A percentile compares a stretch with the other conserved stretches of the same genome.
These are phyloP conservation scores for Blumeriella jaapii DNA, from an alignment of 2,329 filamentous ascomycete genomes.

Conservation along the genomic window DNA sequence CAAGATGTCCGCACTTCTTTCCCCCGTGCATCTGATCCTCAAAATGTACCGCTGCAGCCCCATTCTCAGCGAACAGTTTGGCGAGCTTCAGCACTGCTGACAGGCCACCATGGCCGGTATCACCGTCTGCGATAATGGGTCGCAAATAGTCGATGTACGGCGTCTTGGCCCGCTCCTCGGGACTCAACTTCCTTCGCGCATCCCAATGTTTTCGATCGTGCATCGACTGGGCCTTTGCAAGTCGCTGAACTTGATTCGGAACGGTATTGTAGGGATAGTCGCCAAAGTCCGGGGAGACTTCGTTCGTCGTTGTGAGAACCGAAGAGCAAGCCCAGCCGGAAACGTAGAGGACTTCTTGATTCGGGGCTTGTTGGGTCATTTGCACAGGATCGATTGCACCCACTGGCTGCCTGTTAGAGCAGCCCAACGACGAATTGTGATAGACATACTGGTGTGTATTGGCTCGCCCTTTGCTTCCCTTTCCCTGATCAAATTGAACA, in stretches of 20 bases:
- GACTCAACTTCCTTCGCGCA: slow-evolving; percentile 61
- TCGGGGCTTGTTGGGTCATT: slow-evolving; percentile 95
- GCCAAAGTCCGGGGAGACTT: slow-evolving; percentile 94
- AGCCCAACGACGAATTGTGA: slow-evolving; percentile 9
- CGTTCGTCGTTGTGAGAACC: slow-evolving; percentile 84
- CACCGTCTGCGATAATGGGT: slow-evolving; percentile 91
- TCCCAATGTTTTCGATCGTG: slow-evolving; percentile 97
- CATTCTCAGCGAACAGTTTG: slow-evolving; percentile 95
- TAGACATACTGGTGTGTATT: slow-evolving; percentile 72
- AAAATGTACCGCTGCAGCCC: slow-evolving; percentile 91
- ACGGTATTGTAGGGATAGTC: slow-evolving; percentile 99
- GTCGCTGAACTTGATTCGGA: slow-evolving; percentile 89
- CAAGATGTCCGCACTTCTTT: slow-evolving; percentile 96
- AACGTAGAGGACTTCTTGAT: slow-evolving; percentile 92
- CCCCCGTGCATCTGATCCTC: slow-evolving; percentile 96
- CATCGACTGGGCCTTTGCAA: slow-evolving; percentile 93
- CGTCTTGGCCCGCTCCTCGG: slow-evolving; percentile 60
- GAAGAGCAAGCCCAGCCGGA: slow-evolving; percentile 98
- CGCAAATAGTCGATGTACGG: slow-evolving; percentile 88
- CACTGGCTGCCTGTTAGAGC: too few relatives aligned
- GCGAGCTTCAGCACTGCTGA: slow-evolving; percentile 91
- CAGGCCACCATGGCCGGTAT: slow-evolving; percentile 88
- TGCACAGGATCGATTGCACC: slow-evolving; percentile 97
- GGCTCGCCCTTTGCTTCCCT: slow-evolving; percentile 69
- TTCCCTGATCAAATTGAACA: slow-evolving; percentile 81